Conservation (phyloP, 805 yeast species). For the Cyberlindnera nakhonratchasimensis region DNA sequence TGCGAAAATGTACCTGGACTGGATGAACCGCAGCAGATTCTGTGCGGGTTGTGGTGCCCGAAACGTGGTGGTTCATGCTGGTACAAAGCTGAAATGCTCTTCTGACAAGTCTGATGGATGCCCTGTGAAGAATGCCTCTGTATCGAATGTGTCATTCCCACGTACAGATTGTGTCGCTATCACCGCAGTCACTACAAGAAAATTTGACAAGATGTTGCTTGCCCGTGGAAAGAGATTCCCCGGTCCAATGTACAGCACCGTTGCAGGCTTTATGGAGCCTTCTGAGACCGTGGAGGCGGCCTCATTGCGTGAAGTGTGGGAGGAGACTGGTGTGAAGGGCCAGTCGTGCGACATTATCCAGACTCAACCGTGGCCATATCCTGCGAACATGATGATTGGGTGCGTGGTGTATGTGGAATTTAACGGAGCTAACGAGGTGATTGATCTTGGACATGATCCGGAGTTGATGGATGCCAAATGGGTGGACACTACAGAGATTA, state of each 20-base stretch:
- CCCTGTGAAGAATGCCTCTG: slow-evolving; percentile 39
- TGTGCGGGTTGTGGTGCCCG: slow-evolving; percentile 86
- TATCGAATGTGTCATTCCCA: slow-evolving; percentile 84
- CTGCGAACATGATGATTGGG: slow-evolving; percentile 90
- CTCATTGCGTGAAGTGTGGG: slow-evolving; percentile 87
- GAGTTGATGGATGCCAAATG: slow-evolving; percentile 85
- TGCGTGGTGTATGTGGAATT: slow-evolving; percentile 78
- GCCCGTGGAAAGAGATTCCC: slow-evolving; percentile 68
- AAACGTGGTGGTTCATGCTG: slow-evolving; percentile 60
- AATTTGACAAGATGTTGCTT: slow-evolving; percentile 59
- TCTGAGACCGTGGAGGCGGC: slow-evolving; percentile 90
- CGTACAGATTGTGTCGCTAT: slow-evolving; percentile 89
- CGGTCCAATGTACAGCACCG: slow-evolving; percentile 66
- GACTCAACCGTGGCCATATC: slow-evolving; percentile 98
- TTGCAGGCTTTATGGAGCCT: slow-evolving; percentile 97
- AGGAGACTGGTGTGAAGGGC: slow-evolving; percentile 83
- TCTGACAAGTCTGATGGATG: slow-evolving; percentile 22
- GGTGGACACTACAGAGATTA: slow-evolving; percentile 60
- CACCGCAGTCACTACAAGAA: slow-evolving; percentile 66
- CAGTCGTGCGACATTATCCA: slow-evolving; percentile 54
- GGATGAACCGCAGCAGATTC: slow-evolving; percentile 69
- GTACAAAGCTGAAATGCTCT: slow-evolving; percentile 57
- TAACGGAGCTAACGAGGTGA: slow-evolving; percentile 58
- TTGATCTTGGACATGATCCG: slow-evolving; percentile 76
- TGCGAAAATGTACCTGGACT: slow-evolving; percentile 80